Evolutionary conservation across 176 grass and related monocot species (phyloP).

Genomic region (Chrysopogon serrulatus): DNA sequence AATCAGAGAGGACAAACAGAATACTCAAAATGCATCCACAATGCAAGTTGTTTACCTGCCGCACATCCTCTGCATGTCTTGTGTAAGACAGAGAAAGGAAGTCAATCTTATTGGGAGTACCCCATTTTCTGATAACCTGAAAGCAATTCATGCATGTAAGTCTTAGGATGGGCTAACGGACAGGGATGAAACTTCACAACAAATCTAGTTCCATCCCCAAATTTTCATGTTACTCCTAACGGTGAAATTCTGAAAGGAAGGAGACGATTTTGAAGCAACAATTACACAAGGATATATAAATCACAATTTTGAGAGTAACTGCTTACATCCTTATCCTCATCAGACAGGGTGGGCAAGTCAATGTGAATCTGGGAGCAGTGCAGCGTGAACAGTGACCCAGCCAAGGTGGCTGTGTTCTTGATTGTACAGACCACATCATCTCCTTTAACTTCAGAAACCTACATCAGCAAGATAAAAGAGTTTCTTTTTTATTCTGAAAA

Average conservation of each 20-base stretch:
- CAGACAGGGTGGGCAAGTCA: slow-evolving; percentile 83
- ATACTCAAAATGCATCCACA: neutral
- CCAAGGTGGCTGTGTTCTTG: slow-evolving; percentile 69
- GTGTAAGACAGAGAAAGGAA: slow-evolving; percentile 97
- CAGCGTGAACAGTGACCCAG: slow-evolving; percentile 66
- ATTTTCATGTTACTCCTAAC: neutral
- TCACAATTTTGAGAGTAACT: neutral
- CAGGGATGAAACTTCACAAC: neutral
- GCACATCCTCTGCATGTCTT: slow-evolving; percentile 91
- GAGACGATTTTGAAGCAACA: neutral
- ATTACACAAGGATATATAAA: neutral
- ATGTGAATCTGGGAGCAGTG: slow-evolving; percentile 76
- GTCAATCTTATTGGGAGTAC: slow-evolving; percentile 94
- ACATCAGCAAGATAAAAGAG: slow-evolving; percentile 14
- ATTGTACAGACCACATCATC: slow-evolving; percentile 68
- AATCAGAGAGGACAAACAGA: neutral
- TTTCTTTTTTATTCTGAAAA: slow-evolving; percentile 12
- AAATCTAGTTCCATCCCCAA: neutral
- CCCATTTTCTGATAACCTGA: slow-evolving; percentile 92
- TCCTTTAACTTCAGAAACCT: slow-evolving; percentile 86
- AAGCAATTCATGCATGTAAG: slow-evolving; percentile 11
- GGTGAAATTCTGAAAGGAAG: neutral
- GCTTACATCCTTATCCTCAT: slow-evolving; percentile 79
- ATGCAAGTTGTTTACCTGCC: slow-evolving; percentile 55
- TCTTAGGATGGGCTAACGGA: neutral